Conservation (phyloP, 2,329 filamentous ascomycete species). For the Xylaria digitata region DNA sequence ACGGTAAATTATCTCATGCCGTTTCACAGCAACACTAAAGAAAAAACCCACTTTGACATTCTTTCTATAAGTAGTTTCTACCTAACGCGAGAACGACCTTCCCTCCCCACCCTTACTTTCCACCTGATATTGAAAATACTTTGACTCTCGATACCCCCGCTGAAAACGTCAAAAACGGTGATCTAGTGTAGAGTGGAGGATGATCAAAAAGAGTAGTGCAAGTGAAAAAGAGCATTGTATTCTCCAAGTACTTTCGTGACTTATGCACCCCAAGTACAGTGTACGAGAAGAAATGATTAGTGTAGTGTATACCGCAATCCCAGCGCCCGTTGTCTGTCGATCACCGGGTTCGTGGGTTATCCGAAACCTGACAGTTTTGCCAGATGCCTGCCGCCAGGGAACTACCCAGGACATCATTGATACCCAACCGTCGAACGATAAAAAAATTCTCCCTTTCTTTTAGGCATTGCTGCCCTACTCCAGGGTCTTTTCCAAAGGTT, state of each 20-base stretch:
- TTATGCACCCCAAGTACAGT: not conserved
- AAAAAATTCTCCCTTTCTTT: not conserved
- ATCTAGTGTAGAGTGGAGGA: not conserved
- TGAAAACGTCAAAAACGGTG: too few species aligned
- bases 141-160: too few species aligned
- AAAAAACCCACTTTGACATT: too few species aligned
- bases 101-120: too few species aligned
- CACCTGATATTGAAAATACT: too few species aligned
- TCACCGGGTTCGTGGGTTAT: not conserved
- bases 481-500: not conserved
- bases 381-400: too few species aligned
- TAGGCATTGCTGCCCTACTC: not conserved
- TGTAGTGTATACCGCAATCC: not conserved
- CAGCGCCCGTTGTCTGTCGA: not conserved
- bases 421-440: not conserved
- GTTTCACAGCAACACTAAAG: too few species aligned
- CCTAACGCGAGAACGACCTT: too few species aligned
- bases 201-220: too few species aligned
- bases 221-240: not conserved
- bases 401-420: not conserved
- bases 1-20: too few species aligned
- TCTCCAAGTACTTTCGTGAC: not conserved
- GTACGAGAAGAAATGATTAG: not conserved
- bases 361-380: not conserved
- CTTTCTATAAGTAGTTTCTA: too few species aligned